Percentiles rank a stretch among this genome's conserved stretches.
Conservation (phyloP, 2,329 filamentous ascomycete genomes). For the Kalaharituber pfeilii region DNA sequence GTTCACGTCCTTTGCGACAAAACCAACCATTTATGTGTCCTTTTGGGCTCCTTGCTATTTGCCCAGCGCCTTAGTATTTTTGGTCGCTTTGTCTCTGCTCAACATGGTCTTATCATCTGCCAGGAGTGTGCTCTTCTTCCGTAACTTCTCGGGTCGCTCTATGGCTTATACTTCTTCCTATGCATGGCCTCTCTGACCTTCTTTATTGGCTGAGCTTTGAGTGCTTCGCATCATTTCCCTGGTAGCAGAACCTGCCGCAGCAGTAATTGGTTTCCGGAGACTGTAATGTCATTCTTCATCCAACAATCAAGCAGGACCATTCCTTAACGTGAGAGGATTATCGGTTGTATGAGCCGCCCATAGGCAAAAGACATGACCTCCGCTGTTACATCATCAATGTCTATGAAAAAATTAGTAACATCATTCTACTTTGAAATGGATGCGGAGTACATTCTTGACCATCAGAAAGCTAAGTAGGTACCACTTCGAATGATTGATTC, state of each 20-base stretch:
- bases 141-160: slow-evolving; percentile 77
- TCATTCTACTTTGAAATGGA: background rate
- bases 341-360: slow-evolving; percentile 90
- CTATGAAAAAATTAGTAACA: slow-evolving; percentile 28
- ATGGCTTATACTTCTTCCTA: slow-evolving; percentile 93
- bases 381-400: slow-evolving; percentile 97
- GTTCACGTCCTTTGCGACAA: slow-evolving; percentile 69
- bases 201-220: slow-evolving; percentile 95
- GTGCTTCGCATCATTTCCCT: slow-evolving; percentile 83
- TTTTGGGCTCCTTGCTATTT: slow-evolving; percentile 66
- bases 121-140: slow-evolving; percentile 83
- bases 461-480: slow-evolving; percentile 49
- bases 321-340: slow-evolving; percentile 79
- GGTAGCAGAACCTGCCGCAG: slow-evolving; percentile 76
- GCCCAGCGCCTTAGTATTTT: slow-evolving; percentile 65
- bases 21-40: slow-evolving; percentile 68
- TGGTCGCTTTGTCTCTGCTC: slow-evolving; percentile 85
- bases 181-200: slow-evolving; percentile 95
- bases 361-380: slow-evolving; percentile 95
- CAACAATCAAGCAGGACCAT: slow-evolving; percentile 90
- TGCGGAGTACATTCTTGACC: slow-evolving; percentile 29
- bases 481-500: slow-evolving; percentile 28
- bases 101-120: slow-evolving; percentile 81
- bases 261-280: slow-evolving; percentile 72
- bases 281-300: slow-evolving; percentile 76